phyloP scores from a whole-genome alignment of 306 rosid genomes.

The Arachis hypogaea region DNA sequence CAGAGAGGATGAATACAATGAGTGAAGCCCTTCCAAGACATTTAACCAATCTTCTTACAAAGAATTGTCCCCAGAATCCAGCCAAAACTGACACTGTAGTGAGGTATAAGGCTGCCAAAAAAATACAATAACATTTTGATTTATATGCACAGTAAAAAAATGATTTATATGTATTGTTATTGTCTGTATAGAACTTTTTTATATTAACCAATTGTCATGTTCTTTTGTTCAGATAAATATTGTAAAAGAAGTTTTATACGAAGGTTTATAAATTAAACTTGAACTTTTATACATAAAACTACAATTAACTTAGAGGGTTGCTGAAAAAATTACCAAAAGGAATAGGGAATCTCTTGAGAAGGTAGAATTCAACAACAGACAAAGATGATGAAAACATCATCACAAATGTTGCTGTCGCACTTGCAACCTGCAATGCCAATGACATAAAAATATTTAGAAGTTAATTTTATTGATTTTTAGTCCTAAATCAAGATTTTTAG shows the following conservation, averaged over 20 bases:
- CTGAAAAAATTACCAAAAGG: constrained; percentile 64
- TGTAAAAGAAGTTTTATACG: too few species aligned
- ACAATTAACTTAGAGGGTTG: neutral
- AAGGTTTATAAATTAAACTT: too few species aligned
- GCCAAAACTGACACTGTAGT: constrained; percentile 66
- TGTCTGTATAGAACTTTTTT: too few species aligned
- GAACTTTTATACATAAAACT: neutral
- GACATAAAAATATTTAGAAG: neutral
- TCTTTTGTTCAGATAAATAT: too few species aligned
- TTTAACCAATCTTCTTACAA: constrained; percentile 61
- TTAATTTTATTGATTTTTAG: neutral
- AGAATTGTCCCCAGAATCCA: constrained; percentile 83
- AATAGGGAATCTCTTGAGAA: constrained; percentile 86
- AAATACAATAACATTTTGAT: too few species aligned
- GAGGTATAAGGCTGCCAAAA: constrained; percentile 70
- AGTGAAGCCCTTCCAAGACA: constrained; percentile 72
- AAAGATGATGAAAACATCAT: constrained; percentile 91
- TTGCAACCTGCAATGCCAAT: constrained; percentile 67
- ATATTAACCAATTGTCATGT: too few species aligned
- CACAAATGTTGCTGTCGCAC: constrained; percentile 91
- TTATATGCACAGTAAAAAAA: too few species aligned
- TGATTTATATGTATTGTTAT: too few species aligned
- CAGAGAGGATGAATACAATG: constrained; percentile 85
- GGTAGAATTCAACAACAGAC: constrained; percentile 84
- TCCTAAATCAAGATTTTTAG: neutral